Percentiles rank a stretch among this genome's conserved stretches.
phyloP scores from a whole-genome alignment of 345 rosid genomes.

The Eucalyptus coolabah region DNA sequence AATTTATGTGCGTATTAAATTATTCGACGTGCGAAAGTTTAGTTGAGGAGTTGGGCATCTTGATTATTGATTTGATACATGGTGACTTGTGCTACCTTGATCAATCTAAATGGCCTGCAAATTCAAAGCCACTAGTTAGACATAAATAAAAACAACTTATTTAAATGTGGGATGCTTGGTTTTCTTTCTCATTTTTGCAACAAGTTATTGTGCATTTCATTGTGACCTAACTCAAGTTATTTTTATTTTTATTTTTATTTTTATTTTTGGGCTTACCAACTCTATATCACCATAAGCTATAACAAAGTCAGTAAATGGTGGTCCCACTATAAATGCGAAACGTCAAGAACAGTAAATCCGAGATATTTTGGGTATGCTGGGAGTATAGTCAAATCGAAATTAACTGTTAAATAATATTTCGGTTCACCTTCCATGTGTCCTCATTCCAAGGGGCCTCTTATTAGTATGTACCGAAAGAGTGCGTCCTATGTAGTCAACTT shows the following conservation, averaged over 20 bases:
- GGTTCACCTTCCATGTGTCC: background rate
- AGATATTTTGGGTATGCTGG: background rate
- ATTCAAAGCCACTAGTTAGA: background rate
- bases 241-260: too few species aligned
- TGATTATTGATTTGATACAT: background rate
- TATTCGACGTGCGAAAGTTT: accelerated
- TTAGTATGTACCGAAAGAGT: background rate
- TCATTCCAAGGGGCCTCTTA: background rate
- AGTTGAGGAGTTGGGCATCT: accelerated
- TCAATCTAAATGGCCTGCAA: background rate
- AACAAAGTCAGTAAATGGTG: background rate
- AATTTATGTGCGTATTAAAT: background rate
- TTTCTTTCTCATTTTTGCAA: too few species aligned
- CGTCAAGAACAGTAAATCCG: background rate
- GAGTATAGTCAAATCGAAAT: background rate
- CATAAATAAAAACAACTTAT: too few species aligned
- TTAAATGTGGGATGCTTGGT: too few species aligned
- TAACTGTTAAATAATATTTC: background rate
- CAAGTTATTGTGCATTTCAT: too few species aligned
- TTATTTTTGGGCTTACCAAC: background rate
- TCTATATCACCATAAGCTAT: background rate
- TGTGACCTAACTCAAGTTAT: background rate
- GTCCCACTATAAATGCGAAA: background rate
- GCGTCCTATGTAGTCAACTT: background rate
- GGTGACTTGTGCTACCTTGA: background rate